Percentiles rank a stretch among this genome's conserved stretches.
These are phyloP conservation scores for Xylariaceae sp. DNA, from an alignment of 2,329 filamentous ascomycete genomes.

Conservation along the genomic window DNA sequence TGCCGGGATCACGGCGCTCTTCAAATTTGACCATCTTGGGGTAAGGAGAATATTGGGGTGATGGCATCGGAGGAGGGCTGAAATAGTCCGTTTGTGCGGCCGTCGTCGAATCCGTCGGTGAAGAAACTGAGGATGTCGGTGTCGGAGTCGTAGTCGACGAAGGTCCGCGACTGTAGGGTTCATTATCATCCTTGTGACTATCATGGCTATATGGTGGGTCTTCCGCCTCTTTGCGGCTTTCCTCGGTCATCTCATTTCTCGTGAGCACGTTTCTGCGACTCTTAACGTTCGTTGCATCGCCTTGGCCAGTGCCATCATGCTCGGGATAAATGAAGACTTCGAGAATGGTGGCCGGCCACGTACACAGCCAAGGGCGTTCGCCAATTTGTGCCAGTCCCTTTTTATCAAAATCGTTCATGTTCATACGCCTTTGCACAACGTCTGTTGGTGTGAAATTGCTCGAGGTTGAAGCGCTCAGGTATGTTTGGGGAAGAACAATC, in stretches of 20 bases:
- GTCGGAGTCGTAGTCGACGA: conserved; percentile 1
- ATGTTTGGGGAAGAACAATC: conserved; percentile 45
- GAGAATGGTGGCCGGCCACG: conserved; percentile 50
- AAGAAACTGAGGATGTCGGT: conserved; percentile 8
- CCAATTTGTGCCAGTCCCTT: conserved; percentile 40
- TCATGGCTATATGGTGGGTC: background rate
- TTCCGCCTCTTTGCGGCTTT: background rate
- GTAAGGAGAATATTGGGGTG: conserved; percentile 35
- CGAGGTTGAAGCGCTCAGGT: conserved; percentile 24
- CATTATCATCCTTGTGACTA: background rate
- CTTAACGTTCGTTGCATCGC: background rate
- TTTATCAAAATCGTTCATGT: conserved; percentile 33
- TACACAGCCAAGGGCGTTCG: conserved; percentile 54
- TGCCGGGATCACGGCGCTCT: conserved; percentile 43
- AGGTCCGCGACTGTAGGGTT: background rate
- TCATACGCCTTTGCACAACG: conserved; percentile 28
- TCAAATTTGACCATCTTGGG: conserved; percentile 51
- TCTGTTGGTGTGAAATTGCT: conserved; percentile 5
- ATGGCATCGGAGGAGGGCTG: conserved; percentile 14
- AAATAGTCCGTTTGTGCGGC: conserved; percentile 8
- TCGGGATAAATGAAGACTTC: conserved; percentile 54
- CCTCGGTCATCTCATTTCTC: background rate
- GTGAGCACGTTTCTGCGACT: background rate
- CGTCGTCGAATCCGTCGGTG: conserved; percentile 14
- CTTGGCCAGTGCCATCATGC: conserved; percentile 41